A percentile compares a stretch with the other conserved stretches of the same genome.
These are phyloP conservation scores for Coemansia sp. DNA, from an alignment of 192 early-diverging fungal genomes.

Conservation along the genomic window DNA sequence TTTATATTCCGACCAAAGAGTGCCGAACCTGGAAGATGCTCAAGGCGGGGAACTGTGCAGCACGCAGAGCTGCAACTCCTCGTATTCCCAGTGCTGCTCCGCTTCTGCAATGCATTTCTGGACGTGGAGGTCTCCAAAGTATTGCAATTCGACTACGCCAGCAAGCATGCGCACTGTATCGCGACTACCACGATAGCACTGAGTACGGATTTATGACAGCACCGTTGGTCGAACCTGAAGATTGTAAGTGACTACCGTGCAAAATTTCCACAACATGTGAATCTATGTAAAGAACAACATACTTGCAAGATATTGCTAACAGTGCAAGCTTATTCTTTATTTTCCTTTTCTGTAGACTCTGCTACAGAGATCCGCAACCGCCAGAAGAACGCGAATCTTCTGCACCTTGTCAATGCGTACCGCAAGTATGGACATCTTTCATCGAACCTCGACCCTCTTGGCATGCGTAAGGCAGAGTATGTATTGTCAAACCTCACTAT, in stretches of 20 bases:
- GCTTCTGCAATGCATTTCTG: conserved; percentile 8
- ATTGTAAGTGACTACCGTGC: conserved; percentile 26
- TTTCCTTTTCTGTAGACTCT: conserved; percentile 18
- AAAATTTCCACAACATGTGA: neutral
- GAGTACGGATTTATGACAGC: conserved; percentile 41
- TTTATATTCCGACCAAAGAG: too few species aligned
- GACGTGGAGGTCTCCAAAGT: conserved; percentile 13
- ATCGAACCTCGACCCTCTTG: conserved; percentile 85
- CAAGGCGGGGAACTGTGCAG: conserved; percentile 28
- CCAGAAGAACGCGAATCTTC: conserved; percentile 74
- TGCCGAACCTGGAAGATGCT: conserved; percentile 14
- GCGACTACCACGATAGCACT: conserved; percentile 39
- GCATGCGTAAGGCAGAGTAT: conserved; percentile 59
- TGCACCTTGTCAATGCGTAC: conserved; percentile 79
- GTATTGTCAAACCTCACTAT: conserved; percentile 4
- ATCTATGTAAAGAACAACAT: too few species aligned
- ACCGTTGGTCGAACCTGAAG: conserved; percentile 21
- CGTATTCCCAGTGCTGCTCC: conserved; percentile 14
- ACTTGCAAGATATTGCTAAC: neutral
- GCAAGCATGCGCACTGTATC: conserved; percentile 13
- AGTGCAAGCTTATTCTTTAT: neutral
- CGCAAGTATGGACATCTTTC: conserved; percentile 79
- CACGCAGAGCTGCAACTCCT: conserved; percentile 30
- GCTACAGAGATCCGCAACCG: conserved; percentile 77
- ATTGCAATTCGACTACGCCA: neutral